Evolutionary conservation across 768 basidiomycete species (phyloP).

Genomic region (Agaricus subrufescens): DNA sequence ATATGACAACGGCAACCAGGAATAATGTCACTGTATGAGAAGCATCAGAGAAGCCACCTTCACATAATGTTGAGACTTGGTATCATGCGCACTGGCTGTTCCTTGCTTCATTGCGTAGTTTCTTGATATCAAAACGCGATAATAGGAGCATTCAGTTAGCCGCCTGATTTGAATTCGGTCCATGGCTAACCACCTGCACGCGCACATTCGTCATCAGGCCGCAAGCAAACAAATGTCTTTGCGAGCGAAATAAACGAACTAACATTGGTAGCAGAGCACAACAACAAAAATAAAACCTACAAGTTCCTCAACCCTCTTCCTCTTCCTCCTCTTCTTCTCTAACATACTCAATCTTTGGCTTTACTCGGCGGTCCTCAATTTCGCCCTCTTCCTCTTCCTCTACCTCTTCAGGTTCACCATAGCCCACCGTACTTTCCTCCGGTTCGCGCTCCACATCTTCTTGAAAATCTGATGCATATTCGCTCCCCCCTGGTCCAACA

Average conservation of each 20-base stretch:
- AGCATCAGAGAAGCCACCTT: background rate
- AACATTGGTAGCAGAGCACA: background rate
- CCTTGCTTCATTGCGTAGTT: constrained; percentile 1
- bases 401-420: constrained; percentile 25
- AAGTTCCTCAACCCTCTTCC: background rate
- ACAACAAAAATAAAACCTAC: background rate
- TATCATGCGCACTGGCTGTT: background rate
- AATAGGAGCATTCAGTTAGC: background rate
- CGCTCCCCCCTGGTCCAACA: constrained; percentile 20
- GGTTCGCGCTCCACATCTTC: constrained; percentile 54
- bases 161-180: background rate
- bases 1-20: background rate
- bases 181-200: background rate
- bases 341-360: constrained; percentile 1
- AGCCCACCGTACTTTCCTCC: constrained; percentile 36
- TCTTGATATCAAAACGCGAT: background rate
- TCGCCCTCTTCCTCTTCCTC: constrained; percentile 22
- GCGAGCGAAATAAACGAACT: background rate
- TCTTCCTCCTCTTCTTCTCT: constrained; percentile 9
- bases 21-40: constrained; percentile 5
- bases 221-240: background rate
- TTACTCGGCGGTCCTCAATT: background rate
- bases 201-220: background rate
- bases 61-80: background rate
- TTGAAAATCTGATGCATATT: constrained; percentile 24